Conservation (phyloP, 108 stramenopile genomes). For the Hondaea fermentalgiana region DNA sequence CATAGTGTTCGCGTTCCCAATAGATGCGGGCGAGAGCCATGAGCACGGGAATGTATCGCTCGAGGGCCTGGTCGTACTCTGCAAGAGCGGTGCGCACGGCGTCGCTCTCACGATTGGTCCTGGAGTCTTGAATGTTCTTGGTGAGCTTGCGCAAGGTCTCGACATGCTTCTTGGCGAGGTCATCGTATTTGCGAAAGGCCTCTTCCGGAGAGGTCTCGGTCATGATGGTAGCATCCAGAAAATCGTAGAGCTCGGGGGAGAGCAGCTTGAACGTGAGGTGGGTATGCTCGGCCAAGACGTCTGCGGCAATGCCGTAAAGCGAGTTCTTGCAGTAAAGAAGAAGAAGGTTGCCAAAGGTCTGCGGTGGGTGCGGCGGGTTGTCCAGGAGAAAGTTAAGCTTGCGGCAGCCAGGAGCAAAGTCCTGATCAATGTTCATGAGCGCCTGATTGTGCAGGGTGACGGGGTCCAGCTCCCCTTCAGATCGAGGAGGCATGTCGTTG, state of each 20-base stretch:
- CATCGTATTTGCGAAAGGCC: constrained; percentile 55
- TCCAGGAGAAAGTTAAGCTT: constrained; percentile 63
- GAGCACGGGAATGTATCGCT: constrained; percentile 55
- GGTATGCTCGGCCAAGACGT: constrained; percentile 62
- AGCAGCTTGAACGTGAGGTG: constrained; percentile 62
- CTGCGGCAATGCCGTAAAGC: constrained; percentile 64
- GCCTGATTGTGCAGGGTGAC: constrained; percentile 77
- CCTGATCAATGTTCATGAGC: constrained; percentile 55
- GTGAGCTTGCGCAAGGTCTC: constrained; percentile 57
- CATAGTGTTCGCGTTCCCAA: constrained; percentile 75
- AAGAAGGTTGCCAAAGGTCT: constrained; percentile 72
- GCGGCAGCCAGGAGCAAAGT: constrained; percentile 57
- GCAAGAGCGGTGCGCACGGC: constrained; percentile 40
- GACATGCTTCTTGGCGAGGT: constrained; percentile 53
- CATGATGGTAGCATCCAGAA: constrained; percentile 68
- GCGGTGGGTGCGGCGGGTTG: constrained; percentile 66
- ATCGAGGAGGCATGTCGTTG: constrained; percentile 57
- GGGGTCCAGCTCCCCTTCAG: constrained; percentile 62
- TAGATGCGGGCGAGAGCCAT: constrained; percentile 72
- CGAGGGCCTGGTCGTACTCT: constrained; percentile 61
- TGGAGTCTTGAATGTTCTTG: constrained; percentile 57
- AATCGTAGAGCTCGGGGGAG: constrained; percentile 60
- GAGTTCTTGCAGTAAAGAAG: constrained; percentile 62
- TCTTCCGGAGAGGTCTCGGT: constrained; percentile 57
- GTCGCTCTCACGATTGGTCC: constrained; percentile 31